Evolutionary conservation across 768 basidiomycete genomes (phyloP).

Genomic region (Hericium rajendrae): DNA sequence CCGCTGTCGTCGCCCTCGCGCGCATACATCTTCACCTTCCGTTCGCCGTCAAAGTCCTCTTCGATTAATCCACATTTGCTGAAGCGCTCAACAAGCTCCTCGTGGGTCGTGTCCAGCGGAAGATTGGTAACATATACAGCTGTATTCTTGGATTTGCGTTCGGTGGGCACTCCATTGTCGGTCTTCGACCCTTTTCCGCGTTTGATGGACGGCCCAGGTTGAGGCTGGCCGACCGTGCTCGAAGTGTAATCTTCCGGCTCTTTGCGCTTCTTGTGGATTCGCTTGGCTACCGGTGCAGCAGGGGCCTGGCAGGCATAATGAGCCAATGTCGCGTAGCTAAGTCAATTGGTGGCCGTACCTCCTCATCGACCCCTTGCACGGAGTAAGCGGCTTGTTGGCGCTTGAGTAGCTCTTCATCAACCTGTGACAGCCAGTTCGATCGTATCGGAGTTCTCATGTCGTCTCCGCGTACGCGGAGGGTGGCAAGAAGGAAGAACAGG

Average conservation of each 20-base stretch:
- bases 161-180: conserved; percentile 21
- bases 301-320: conserved; percentile 48
- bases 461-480: neutral
- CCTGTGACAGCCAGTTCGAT: conserved; percentile 31
- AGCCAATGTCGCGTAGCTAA: conserved; percentile 14
- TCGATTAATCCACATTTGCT: conserved; percentile 87
- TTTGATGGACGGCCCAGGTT: conserved; percentile 51
- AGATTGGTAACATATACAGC: conserved; percentile 85
- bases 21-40: conserved; percentile 94
- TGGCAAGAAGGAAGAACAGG: neutral
- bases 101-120: conserved; percentile 61
- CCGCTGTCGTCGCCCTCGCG: conserved; percentile 53
- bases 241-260: conserved; percentile 64
- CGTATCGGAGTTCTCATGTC: conserved; percentile 7
- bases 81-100: conserved; percentile 81
- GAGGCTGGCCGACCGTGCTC: conserved; percentile 33
- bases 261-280: conserved; percentile 72
- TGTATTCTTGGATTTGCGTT: conserved; percentile 80
- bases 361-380: conserved; percentile 87
- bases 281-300: conserved; percentile 77
- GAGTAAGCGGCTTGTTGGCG: conserved; percentile 95
- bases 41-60: conserved; percentile 83
- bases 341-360: conserved; percentile 38
- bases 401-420: conserved; percentile 79
- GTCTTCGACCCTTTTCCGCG: conserved; percentile 54